Base-by-base conservation (phyloP, 176 grass and related monocot species). In the Oryza glaberrima region DNA sequence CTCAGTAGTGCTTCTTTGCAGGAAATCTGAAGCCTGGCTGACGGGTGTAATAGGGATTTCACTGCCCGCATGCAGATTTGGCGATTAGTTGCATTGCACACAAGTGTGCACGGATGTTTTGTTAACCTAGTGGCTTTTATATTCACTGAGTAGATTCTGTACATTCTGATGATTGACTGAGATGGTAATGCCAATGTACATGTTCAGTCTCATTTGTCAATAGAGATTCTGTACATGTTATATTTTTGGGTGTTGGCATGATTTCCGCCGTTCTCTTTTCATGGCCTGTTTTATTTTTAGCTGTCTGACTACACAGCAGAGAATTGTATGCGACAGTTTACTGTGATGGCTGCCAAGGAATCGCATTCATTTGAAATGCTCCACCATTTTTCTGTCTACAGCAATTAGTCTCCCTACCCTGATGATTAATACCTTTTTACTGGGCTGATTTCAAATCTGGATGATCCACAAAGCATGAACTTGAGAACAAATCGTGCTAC, bases 1-100 rank as follows among this genome's bases (percentile, higher is more conserved):
- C 30, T 72, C 15, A 61, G 44, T 56, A 23, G 61, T 43, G 6
- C 78, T 65, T 23, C 77, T 90, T 82, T 90, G 23, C 79, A 90
- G 88, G 88, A 30, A 78, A 67, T 73, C 9, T 11, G 4, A 81
- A 45, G 19, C 75, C 60, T 45, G 65, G 49, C 43, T 20, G n/a
- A 63, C 23, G 20, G 30, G 43, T 77, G 30, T 77, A 85, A 72
- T 54, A 69, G 74, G 76, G 48, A 16, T 28, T 52, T 43, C 54
- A 9, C 5, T 25, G 46, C 6, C 35, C 52, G 65, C 9, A 1
- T 77, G 45, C 65, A 34, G 83, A 82, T 36, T 11, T 60, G 35
- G 23, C 46, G 70, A 23, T 65, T 70, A 52, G 77, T 85, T 82
- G 72, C 67, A 67, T 72, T 58, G 66, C 30, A 60, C 45, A 46